These are phyloP conservation scores for Fragaria ananassa DNA, from an alignment of 306 rosid species.

Conservation along the genomic window DNA sequence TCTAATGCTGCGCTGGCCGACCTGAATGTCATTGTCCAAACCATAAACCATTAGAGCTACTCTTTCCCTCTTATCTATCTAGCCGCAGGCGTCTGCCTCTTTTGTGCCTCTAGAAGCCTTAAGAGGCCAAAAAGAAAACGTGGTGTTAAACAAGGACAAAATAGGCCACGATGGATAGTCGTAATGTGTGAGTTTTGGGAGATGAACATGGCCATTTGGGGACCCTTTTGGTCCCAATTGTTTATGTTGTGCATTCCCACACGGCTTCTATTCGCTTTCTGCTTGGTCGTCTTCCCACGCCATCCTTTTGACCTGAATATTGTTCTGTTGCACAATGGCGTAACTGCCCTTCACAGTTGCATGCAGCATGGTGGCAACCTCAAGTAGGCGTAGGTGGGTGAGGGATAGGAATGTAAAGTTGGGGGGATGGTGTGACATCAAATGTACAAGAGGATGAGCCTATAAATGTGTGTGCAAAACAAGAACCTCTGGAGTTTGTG, in stretches of 20 bases:
- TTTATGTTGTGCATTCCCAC: slow-evolving; percentile 12
- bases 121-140: slow-evolving; percentile 11
- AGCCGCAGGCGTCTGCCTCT: slow-evolving; percentile 11
- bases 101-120: slow-evolving; percentile 10
- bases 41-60: background rate
- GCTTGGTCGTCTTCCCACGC: background rate
- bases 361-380: background rate
- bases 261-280: slow-evolving; percentile 24
- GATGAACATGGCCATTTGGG: slow-evolving; percentile 6
- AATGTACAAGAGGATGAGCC: slow-evolving; percentile 10
- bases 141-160: slow-evolving; percentile 16
- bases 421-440: background rate
- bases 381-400: background rate
- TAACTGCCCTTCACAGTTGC: background rate
- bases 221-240: background rate
- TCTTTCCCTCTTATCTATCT: background rate
- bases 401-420: background rate
- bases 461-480: background rate
- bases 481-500: background rate
- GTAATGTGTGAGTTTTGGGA: background rate
- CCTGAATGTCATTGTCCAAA: background rate
- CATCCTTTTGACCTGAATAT: background rate
- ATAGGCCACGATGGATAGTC: slow-evolving; percentile 23
- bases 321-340: background rate
- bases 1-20: slow-evolving; percentile 4